Percentiles rank a stretch among this genome's conserved stretches.
Evolutionary conservation across 208 protist genomes (phyloP).

Genomic region (Acanthamoeba triangularis): DNA sequence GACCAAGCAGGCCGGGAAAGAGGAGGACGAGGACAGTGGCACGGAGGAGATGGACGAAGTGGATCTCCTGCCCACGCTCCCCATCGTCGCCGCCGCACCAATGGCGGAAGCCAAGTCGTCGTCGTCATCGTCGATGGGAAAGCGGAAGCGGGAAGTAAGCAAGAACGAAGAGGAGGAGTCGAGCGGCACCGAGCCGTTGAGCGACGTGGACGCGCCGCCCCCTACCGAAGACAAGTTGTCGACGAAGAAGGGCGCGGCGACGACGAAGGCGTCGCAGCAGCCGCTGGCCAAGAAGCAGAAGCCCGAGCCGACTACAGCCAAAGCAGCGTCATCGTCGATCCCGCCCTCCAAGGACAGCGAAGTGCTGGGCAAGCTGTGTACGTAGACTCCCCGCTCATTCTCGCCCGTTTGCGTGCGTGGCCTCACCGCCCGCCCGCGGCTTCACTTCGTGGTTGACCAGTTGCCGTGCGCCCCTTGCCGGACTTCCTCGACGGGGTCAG

Average conservation of each 20-base stretch:
- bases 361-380: slow-evolving; percentile 27
- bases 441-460: neutral
- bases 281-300: neutral
- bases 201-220: neutral
- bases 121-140: neutral
- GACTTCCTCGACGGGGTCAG: slow-evolving; percentile 44
- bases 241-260: neutral
- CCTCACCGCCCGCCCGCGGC: no score
- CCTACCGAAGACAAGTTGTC: neutral
- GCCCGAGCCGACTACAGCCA: neutral
- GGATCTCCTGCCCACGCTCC: slow-evolving; percentile 42
- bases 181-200: slow-evolving; percentile 17
- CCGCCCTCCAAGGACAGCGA: neutral
- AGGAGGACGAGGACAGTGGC: slow-evolving; percentile 3
- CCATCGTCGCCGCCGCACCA: neutral
- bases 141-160: neutral
- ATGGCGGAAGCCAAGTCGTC: neutral
- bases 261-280: neutral
- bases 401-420: neutral
- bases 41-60: slow-evolving; percentile 68
- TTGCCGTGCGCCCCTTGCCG: neutral
- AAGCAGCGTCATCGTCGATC: neutral
- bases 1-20: neutral
- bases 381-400: neutral
- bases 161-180: neutral